Percentiles rank a stretch among this genome's conserved stretches.
Evolutionary conservation across 140 eudicot species (phyloP).

Genomic region (Senecio squalidus): DNA sequence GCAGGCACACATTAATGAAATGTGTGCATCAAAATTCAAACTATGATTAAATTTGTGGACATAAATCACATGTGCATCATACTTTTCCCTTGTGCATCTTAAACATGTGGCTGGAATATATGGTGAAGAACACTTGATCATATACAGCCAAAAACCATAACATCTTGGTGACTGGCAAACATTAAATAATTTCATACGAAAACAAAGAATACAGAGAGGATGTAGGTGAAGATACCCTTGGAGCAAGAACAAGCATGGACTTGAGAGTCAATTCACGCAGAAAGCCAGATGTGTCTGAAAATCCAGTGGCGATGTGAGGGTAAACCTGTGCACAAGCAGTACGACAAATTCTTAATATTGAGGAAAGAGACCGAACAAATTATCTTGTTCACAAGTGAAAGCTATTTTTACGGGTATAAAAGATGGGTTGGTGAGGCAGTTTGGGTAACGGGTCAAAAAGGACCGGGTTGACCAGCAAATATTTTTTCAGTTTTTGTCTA

Average conservation of each 20-base stretch:
- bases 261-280: slow-evolving; percentile 72
- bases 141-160: background rate
- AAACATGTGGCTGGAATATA: too few species aligned
- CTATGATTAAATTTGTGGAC: background rate
- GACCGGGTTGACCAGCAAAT: background rate
- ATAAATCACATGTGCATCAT: background rate
- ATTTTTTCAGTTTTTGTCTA: background rate
- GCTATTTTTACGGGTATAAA: background rate
- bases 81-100: too few species aligned
- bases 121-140: background rate
- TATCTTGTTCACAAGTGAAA: background rate
- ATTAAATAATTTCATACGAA: background rate
- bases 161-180: background rate
- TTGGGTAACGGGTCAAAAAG: too few species aligned
- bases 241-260: slow-evolving; percentile 89
- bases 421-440: background rate
- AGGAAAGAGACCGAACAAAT: background rate
- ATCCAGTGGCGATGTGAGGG: slow-evolving; percentile 77
- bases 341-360: background rate
- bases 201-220: background rate
- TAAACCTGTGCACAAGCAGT: slow-evolving; percentile 42
- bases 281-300: slow-evolving; percentile 76
- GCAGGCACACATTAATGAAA: too few species aligned
- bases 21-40: background rate
- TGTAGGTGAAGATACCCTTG: slow-evolving; percentile 46